Evolutionary conservation across 176 grass and related monocot species (phyloP), one percentile per base, ranked within the genome.

Genomic region (Urochloa ruziziensis): DNA sequence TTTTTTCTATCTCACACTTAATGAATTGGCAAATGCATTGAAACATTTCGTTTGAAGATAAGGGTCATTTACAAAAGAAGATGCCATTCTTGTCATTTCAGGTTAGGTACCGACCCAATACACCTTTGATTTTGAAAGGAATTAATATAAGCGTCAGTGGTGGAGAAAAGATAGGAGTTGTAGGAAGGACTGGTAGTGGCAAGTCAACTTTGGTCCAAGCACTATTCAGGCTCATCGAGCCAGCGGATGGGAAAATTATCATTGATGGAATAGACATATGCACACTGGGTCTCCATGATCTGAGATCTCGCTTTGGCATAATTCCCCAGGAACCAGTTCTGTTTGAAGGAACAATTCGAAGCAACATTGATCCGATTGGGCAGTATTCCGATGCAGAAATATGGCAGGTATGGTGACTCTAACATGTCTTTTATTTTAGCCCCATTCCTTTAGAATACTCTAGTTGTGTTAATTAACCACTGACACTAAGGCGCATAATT

Each of bases 301-400:
- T 98, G 34, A 95, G 96, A 68, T 98, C 91, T 42, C 87, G 82
- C 23, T 95, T 98, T 9, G 89, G 96, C 29, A 98, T 95, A 70
- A 98, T 98, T 82, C 96, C 96, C 53, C 96, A 98, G 82, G 96
- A 98, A 74, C 96, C 96, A 17, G 93, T 98, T 51, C 91, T 98
- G 2, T 98, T 98, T 25, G 96, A 98, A 88, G 96, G 96, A 76
- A 98, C 93, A 36, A 84, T 98, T 80, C 69, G 93, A 56, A 92
- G 37, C 75, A 98, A 98, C 74, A 98, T 98, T 40, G 96, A 98
- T 80, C 96, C 96, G 0, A 74, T 95, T 81, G 96, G 88, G 18
- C 63, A 85, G 47, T 92, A 93, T 89, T 88, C 96, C 72, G 96
- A 98, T 85, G 67, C 92, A 75, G 91, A 98, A 85, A 98, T 98